Evolutionary conservation across 2,329 filamentous ascomycete genomes (phyloP), one percentile per base, ranked within the genome.

Genomic region (Arthrocladium fulminans): DNA sequence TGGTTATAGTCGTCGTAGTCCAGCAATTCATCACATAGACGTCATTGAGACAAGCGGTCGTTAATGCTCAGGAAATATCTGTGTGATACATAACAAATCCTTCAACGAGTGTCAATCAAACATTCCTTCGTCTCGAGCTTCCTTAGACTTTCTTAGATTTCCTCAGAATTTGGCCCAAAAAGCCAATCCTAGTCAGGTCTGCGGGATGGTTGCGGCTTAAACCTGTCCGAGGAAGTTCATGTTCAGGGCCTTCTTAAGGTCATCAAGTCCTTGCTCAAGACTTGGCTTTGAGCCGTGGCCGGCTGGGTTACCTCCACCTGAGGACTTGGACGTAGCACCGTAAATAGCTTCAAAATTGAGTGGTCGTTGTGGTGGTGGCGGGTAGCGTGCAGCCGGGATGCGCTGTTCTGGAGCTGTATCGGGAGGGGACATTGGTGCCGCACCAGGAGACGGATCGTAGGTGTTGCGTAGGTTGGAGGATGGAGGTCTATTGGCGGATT

Each of bases 201-300:
- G n/a, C n/a, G 29, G 9, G 29, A n/a, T 32, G 10, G 15, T 8
- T 10, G 37, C 37, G 12, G 20, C n/a, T 44, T 27, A 44, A 20
- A 27, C 41, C 6, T 13, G 19, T 17, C 41, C 24, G 17, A 44
- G 17, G 27, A 44, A 44, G n/a, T 58, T 51, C 47, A 73, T 60
- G 49, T 73, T 73, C 59, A 73, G 54, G 25, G 73, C 69, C 24
- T 69, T 63, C 24, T 70, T 66, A 46, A 73, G 57, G 59, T 73
- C 69, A 58, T 73, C 70, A 54, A 73, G 71, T 57, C 73, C 69
- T 46, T 67, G 63, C 55, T 68, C 68, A 3, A 67, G 67, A 51
- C 70, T 69, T 22, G 62, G 40, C 22, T 62, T 56, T 49, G 56
- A 42, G 58, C 56, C 38, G 56, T 55, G 27, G 60, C 51, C 42